phyloP scores from a whole-genome alignment of 2,329 filamentous ascomycete species.

The Paracoccidioides brasiliensis region DNA sequence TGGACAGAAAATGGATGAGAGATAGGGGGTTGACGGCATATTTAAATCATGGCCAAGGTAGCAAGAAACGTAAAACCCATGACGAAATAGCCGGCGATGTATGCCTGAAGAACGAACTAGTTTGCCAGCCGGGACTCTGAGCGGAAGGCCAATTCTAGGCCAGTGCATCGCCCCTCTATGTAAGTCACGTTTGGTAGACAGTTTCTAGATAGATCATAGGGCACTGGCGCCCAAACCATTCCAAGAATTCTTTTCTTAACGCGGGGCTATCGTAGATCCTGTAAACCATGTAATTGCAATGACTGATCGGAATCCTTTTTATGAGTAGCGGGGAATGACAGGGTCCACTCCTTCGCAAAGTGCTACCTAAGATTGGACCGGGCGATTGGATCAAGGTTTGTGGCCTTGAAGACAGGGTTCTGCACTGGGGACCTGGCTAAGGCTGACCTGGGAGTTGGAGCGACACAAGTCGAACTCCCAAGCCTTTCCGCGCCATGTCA shows the following conservation, averaged over 20 bases:
- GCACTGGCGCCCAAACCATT: background rate
- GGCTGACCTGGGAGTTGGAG: background rate
- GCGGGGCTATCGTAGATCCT: background rate
- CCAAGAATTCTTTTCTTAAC: background rate
- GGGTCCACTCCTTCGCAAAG: background rate
- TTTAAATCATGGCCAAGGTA: background rate
- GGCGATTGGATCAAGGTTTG: background rate
- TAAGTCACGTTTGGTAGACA: background rate
- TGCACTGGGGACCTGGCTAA: background rate
- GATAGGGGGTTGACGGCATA: background rate
- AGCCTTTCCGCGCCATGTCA: background rate
- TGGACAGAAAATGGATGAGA: background rate
- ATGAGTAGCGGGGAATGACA: background rate
- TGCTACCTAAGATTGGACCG: background rate
- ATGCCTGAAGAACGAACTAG: conserved; percentile 1
- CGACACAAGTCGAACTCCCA: background rate
- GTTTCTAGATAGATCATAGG: background rate
- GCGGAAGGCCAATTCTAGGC: background rate
- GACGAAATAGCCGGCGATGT: background rate
- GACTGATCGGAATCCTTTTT: background rate
- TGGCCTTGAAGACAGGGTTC: conserved; percentile 1
- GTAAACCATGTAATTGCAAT: conserved; percentile 1
- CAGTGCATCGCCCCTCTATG: conserved; percentile 2
- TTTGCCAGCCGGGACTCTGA: background rate
- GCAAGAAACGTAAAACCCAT: background rate